These are phyloP conservation scores for Globisporangium lucens DNA, from an alignment of 352 stramenopile genomes.

Conservation along the genomic window DNA sequence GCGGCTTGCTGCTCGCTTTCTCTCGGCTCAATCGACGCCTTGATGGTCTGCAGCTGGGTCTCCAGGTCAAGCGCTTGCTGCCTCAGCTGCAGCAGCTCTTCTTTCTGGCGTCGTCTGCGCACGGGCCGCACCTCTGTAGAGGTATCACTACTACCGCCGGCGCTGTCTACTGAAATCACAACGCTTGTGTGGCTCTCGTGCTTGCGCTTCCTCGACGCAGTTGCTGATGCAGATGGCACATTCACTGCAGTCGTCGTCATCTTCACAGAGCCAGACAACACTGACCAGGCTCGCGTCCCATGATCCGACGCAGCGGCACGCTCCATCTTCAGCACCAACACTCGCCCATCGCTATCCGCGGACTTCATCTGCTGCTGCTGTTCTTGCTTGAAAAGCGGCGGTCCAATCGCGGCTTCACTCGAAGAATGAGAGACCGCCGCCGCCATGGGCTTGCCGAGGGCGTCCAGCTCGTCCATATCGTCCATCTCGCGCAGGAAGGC, in stretches of 20 bases:
- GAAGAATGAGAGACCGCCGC: not conserved
- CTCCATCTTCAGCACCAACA: not conserved
- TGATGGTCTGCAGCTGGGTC: constrained; percentile 9
- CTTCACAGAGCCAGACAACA: not conserved
- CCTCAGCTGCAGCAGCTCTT: constrained; percentile 13
- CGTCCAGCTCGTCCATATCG: constrained; percentile 10
- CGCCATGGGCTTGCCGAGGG: not conserved
- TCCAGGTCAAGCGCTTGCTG: constrained; percentile 12
- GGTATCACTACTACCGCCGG: not conserved
- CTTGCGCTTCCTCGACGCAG: constrained; percentile 9
- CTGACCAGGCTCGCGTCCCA: not conserved
- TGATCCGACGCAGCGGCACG: not conserved
- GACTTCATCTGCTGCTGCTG: not conserved
- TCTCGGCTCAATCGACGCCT: not conserved
- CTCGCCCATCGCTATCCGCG: not conserved
- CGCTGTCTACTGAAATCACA: not conserved
- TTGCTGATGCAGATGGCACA: not conserved
- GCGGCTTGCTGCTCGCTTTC: not conserved
- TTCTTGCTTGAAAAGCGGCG: not conserved
- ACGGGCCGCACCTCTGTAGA: not conserved
- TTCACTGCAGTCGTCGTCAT: not conserved
- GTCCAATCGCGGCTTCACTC: too few species aligned
- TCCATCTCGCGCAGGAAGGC: constrained; percentile 18
- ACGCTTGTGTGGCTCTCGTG: not conserved
- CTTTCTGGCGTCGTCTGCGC: constrained; percentile 14